Evolutionary conservation across 805 yeast genomes (phyloP), one percentile per base, ranked within the genome.

Genomic region (Candida wancherniae): DNA sequence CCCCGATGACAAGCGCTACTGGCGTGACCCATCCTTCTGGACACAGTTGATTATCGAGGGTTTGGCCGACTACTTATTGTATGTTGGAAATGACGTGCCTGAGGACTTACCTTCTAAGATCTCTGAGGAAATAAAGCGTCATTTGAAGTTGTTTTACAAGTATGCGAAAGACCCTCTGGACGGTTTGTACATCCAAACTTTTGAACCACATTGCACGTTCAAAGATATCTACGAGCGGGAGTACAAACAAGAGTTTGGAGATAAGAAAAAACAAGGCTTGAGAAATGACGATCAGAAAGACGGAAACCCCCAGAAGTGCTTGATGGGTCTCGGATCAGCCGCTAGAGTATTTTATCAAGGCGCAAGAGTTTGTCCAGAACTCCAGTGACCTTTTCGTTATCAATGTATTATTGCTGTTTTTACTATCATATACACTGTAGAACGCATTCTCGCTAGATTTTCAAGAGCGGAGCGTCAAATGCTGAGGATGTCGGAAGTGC

Each of bases 291-390:
- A 78, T 51, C 67, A 75, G 40, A 67, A 61, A 36, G 57, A 51
- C 7, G 60, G 55, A 18, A 31, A 26, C 14, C 66, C 68, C 14
- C 67, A 60, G 28, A 72, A 76, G 50, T 68, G 75, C 27, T 59
- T 80, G 45, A 78, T 80, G 60, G 80, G 79, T 3, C 61, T 66
- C 28, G 85, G 75, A 10, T 62, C 83, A 10, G 86, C 85, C 7
- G 84, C 85, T 4, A 67, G 85, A 46, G 67, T 74, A 4, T 79
- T 78, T 57, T 73, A 77, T 56, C 84, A 79, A 53, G 78, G 77
- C 22, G 84, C 80, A 5, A 61, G 85, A 44, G 58, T 76, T 8
- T 39, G 43, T 14, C 45, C 45, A 4, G 29, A 26, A 19, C 28
- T 41, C 13, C 19, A 39, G 12, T 35, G 18, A 26, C 11, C 18